phyloP scores from a whole-genome alignment of 345 rosid species.

The Ricinus communis region DNA sequence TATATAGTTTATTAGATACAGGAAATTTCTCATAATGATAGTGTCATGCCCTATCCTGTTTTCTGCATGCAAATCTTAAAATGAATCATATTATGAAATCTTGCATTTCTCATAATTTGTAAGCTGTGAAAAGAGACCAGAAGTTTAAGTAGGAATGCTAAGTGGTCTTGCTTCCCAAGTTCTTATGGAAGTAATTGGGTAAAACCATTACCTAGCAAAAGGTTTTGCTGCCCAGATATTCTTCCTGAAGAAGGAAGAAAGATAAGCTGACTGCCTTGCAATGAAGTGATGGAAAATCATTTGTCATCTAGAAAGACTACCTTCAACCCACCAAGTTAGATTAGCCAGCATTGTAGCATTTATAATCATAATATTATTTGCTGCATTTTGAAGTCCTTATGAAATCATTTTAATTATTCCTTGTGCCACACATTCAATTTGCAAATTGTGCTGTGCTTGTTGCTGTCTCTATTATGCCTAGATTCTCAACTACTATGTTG shows the following conservation, averaged over 20 bases:
- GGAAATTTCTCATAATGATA: not conserved
- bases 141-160: too few species aligned
- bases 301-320: too few species aligned
- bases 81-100: not conserved
- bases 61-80: not conserved
- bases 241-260: not conserved
- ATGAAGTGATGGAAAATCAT: not conserved
- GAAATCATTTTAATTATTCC: not conserved
- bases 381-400: not conserved
- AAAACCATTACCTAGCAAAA: not conserved
- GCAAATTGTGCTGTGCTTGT: not conserved
- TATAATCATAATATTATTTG: not conserved
- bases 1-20: not conserved
- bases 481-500: constrained; percentile 14
- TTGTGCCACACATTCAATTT: not conserved
- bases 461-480: not conserved
- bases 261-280: not conserved
- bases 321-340: not conserved
- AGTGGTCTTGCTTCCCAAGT: too few species aligned
- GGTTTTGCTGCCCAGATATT: not conserved
- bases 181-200: too few species aligned
- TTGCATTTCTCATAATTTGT: not conserved
- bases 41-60: not conserved
- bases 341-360: not conserved
- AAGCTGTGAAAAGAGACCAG: too few species aligned